Conservation (phyloP, 2,329 filamentous ascomycete genomes). For the Grosmannia huntii region DNA sequence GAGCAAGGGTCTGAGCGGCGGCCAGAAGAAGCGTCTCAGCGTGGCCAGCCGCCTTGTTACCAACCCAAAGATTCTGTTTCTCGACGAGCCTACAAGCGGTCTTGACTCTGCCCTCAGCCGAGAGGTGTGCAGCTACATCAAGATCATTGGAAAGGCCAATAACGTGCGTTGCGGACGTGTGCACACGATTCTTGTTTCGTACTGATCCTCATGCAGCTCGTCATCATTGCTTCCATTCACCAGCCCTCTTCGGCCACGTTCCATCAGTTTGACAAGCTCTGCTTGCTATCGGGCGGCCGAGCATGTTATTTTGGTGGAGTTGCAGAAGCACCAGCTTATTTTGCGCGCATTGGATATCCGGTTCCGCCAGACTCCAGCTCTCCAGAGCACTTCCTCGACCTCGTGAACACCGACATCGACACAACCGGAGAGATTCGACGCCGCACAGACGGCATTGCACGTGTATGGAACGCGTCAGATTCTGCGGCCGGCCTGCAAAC, state of each 20-base stretch:
- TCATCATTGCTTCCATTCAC: conserved; percentile 74
- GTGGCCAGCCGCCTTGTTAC: conserved; percentile 75
- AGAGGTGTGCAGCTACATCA: conserved; percentile 66
- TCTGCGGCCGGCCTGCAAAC: conserved; percentile 12
- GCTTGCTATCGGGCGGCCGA: conserved; percentile 58
- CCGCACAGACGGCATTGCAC: conserved; percentile 39
- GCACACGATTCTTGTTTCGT: neutral
- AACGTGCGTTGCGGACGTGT: conserved; percentile 32
- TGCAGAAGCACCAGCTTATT: conserved; percentile 46
- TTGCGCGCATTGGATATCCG: conserved; percentile 43
- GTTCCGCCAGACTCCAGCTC: conserved; percentile 64
- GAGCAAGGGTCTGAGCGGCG: conserved; percentile 70
- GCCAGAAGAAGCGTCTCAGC: conserved; percentile 70
- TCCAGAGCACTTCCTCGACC: conserved; percentile 66
- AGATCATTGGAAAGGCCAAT: conserved; percentile 50
- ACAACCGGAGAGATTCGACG: conserved; percentile 30
- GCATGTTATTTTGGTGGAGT: conserved; percentile 63
- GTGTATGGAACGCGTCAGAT: conserved; percentile 31
- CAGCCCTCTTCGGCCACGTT: conserved; percentile 74
- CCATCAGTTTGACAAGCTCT: conserved; percentile 65
- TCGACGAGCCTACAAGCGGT: conserved; percentile 76
- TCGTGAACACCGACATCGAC: conserved; percentile 67
- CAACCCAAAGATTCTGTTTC: conserved; percentile 64
- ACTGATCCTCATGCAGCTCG: conserved; percentile 34
- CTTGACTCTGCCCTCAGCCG: conserved; percentile 65